Evolutionary conservation across 2,329 filamentous ascomycete species (phyloP).

Genomic region (Metarhizium rileyi): DNA sequence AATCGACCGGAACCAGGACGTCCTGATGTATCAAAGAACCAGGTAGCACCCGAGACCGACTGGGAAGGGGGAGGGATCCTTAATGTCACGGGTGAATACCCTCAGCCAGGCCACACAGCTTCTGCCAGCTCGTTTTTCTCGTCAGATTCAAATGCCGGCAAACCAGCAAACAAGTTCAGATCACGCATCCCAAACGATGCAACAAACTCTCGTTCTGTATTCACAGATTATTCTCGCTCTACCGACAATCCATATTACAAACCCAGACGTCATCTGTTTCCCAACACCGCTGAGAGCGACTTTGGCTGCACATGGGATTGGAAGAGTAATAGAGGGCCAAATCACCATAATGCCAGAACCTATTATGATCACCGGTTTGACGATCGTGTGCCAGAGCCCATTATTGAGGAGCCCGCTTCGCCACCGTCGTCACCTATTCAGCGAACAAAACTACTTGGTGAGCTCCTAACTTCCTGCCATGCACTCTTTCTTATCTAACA

Average conservation of each 20-base stretch:
- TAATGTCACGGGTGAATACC: neutral
- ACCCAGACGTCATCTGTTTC: slow-evolving; percentile 14
- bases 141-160: neutral
- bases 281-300: slow-evolving; percentile 4
- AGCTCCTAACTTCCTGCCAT: slow-evolving; percentile 1
- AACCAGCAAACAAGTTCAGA: neutral
- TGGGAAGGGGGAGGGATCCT: neutral
- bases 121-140: neutral
- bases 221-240: slow-evolving; percentile 17
- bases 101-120: neutral
- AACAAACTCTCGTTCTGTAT: slow-evolving; percentile 3
- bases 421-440: slow-evolving; percentile 14
- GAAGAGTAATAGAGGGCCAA: neutral
- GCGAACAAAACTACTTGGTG: slow-evolving; percentile 21
- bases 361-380: neutral
- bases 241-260: slow-evolving; percentile 26
- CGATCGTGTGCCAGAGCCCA: slow-evolving; percentile 19
- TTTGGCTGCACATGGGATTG: slow-evolving; percentile 3
- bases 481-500: neutral
- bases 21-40: neutral
- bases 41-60: neutral
- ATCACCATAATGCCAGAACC: neutral
- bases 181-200: neutral
- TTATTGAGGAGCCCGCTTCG: slow-evolving; percentile 25
- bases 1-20: neutral